Percentiles rank a stretch among this genome's conserved stretches.
phyloP scores from a whole-genome alignment of 768 basidiomycete genomes.

The Royoungia palumana region DNA sequence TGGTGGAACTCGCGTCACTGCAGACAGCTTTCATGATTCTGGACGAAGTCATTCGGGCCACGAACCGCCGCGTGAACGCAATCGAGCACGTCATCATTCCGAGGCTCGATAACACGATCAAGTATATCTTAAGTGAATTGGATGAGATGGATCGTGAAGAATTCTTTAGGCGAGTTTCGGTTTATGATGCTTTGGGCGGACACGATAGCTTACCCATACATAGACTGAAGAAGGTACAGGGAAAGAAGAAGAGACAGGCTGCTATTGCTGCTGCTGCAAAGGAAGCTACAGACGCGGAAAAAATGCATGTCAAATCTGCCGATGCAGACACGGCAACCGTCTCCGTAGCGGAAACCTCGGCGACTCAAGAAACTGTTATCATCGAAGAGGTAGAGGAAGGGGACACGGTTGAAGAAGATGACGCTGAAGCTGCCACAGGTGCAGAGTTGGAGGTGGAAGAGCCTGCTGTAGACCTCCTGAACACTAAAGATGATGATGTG shows the following conservation, averaged over 20 bases:
- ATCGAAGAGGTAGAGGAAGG: conserved; percentile 32
- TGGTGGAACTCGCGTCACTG: conserved; percentile 94
- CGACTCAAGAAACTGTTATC: neutral
- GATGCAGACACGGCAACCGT: conserved; percentile 3
- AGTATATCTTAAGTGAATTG: conserved; percentile 94
- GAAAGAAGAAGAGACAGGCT: conserved; percentile 89
- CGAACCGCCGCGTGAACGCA: conserved; percentile 97
- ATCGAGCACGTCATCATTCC: conserved; percentile 98
- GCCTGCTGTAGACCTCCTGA: conserved; percentile 61
- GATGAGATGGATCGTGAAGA: conserved; percentile 99
- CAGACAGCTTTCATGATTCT: conserved; percentile 98
- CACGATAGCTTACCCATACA: conserved; percentile 6
- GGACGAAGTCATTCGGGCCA: conserved; percentile 99
- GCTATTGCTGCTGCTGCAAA: conserved; percentile 38
- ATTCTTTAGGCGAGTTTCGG: conserved; percentile 69
- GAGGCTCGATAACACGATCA: conserved; percentile 93
- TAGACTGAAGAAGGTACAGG: conserved; percentile 95
- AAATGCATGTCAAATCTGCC: conserved; percentile 2
- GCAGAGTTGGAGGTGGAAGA: conserved; percentile 26
- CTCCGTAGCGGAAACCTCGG: conserved; percentile 2
- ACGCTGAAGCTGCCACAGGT: neutral
- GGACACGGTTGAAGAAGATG: conserved; percentile 22
- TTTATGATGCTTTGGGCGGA: neutral
- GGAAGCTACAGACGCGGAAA: conserved; percentile 10
- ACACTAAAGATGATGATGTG: conserved; percentile 86